These are phyloP conservation scores for Neotropicomus parvogracilis DNA, from an alignment of 1,284 basidiomycete genomes.

Conservation along the genomic window DNA sequence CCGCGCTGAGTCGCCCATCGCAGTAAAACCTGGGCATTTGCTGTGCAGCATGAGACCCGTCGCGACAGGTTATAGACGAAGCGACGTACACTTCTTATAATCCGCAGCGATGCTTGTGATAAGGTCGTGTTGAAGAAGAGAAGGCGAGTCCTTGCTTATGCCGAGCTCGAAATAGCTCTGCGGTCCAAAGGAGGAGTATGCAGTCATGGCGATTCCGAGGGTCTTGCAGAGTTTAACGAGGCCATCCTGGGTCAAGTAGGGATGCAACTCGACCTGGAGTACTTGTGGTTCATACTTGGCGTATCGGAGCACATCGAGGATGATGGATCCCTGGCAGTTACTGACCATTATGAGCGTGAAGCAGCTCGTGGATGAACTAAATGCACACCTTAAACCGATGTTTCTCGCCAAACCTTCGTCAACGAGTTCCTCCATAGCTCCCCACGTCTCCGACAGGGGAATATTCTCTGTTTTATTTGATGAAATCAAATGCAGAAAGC, in stretches of 20 bases:
- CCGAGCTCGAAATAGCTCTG: constrained; percentile 67
- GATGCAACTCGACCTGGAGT: constrained; percentile 76
- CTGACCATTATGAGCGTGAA: constrained; percentile 33
- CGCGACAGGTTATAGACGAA: not conserved
- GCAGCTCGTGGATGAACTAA: not conserved
- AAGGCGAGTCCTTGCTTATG: constrained; percentile 45
- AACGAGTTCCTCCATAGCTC: constrained; percentile 69
- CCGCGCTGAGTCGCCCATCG: constrained; percentile 77
- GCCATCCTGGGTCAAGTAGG: constrained; percentile 68
- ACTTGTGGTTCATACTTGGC: constrained; percentile 69
- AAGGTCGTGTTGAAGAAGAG: constrained; percentile 51
- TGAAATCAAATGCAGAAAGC: constrained; percentile 5
- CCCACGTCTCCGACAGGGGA: constrained; percentile 74
- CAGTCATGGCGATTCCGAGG: constrained; percentile 68
- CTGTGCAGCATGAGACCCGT: constrained; percentile 31
- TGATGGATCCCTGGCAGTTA: constrained; percentile 61
- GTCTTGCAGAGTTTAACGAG: constrained; percentile 58
- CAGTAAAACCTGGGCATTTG: constrained; percentile 62
- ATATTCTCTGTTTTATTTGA: constrained; percentile 46
- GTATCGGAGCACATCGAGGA: constrained; percentile 67
- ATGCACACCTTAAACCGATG: constrained; percentile 55
- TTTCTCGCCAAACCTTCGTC: constrained; percentile 68
- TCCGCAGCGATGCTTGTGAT: constrained; percentile 48
- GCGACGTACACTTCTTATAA: constrained; percentile 51
- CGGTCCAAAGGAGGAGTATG: constrained; percentile 76